Evolutionary conservation across 305 asterid species (phyloP), one percentile per base, ranked within the genome.

Genomic region (Fraxinus latifolia): DNA sequence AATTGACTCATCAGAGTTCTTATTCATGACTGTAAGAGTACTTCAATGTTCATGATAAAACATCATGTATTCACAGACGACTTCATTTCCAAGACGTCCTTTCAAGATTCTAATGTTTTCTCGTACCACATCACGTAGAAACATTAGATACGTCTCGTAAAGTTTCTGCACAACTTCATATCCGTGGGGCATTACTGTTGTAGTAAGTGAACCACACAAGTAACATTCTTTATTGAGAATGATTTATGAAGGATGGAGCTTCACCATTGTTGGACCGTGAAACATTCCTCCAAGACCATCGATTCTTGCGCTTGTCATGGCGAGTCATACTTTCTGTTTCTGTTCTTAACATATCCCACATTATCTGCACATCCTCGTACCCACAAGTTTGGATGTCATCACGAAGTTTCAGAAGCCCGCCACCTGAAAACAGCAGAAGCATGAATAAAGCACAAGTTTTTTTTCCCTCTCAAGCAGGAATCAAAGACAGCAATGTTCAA

Each of bases 311-410:
- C 82, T 84, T 86, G 14, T 82, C 71, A 73, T 80, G 88, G 76
- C 68, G 85, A 74, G 89, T 76, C 73, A 82, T 79, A 83, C 79
- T 42, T 76, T 84, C 86, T 9, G 91, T 79, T 50, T 90, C 93
- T 1, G 86, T 79, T 82, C 82, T 87, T 62, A 90, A 87, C 93
- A 90, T 90, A 73, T 90, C 91, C 93, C 93, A 90, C 93, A 90
- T 90, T 79, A 90, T 90, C 80, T 90, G 92, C 15, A 89, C 90
- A 77, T 90, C 93, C 83, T 87, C 88, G 67, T 90, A 90, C 3
- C 91, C 93, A 83, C 91, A 90, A 2, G 91, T 90, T 78, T 90
- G 91, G 75, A 90, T 89, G 68, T 90, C 91, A 34, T 90, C 87
- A 3, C n/a, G 88, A 32, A 90, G 93, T 79, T 90, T 90, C 86